Percentiles rank a stretch among this genome's conserved stretches.
Evolutionary conservation across 805 yeast genomes (phyloP).

Genomic region (Saturnispora hagleri): DNA sequence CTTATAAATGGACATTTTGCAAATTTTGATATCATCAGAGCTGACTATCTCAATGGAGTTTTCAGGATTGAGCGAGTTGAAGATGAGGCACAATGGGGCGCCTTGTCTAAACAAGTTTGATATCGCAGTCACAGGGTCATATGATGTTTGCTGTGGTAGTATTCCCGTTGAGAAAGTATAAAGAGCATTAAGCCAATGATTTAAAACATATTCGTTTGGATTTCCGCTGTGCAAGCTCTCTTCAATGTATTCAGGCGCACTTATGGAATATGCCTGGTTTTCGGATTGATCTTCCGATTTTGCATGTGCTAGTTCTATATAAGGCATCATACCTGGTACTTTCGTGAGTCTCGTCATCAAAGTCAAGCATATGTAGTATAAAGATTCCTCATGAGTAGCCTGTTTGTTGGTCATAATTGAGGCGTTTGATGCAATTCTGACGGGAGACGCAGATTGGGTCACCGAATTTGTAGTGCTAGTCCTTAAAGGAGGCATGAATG

Average conservation of each 20-base stretch:
- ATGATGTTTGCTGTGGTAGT: slow-evolving; percentile 59
- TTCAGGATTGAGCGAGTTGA: slow-evolving; percentile 56
- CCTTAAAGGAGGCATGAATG: background rate
- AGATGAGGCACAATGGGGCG: slow-evolving; percentile 78
- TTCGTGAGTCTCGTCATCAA: slow-evolving; percentile 46
- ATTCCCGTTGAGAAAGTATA: slow-evolving; percentile 70
- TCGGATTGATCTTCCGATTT: slow-evolving; percentile 64
- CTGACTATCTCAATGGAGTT: slow-evolving; percentile 47
- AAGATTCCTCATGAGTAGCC: slow-evolving; percentile 55
- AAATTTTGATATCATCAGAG: slow-evolving; percentile 72
- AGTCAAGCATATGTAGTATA: slow-evolving; percentile 55
- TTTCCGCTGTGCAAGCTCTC: slow-evolving; percentile 1
- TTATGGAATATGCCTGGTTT: slow-evolving; percentile 47
- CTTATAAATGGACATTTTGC: slow-evolving; percentile 85
- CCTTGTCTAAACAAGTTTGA: slow-evolving; percentile 89
- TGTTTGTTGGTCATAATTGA: slow-evolving; percentile 50
- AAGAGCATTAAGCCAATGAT: slow-evolving; percentile 31
- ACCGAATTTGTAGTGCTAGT: background rate
- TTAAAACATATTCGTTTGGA: background rate
- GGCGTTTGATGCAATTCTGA: slow-evolving; percentile 37
- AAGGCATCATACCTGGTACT: slow-evolving; percentile 62
- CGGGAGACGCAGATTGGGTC: slow-evolving; percentile 13
- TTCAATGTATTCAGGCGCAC: slow-evolving; percentile 7
- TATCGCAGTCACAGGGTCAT: slow-evolving; percentile 89
- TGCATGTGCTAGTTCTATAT: slow-evolving; percentile 51